phyloP scores from a whole-genome alignment of 2,329 filamentous ascomycete species.

The Atkinsonella texensis region DNA sequence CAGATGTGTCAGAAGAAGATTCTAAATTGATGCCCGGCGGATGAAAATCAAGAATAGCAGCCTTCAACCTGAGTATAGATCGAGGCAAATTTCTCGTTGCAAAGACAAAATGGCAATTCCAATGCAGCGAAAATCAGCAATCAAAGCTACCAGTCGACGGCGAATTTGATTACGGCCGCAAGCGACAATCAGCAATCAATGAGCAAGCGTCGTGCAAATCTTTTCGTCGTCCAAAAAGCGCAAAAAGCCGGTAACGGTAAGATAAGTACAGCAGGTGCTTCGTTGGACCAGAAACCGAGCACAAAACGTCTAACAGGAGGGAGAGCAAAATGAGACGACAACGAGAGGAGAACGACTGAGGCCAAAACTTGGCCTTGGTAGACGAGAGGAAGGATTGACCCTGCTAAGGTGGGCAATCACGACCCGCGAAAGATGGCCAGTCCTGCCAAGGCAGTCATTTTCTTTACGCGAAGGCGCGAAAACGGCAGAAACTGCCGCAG shows the following conservation, averaged over 20 bases:
- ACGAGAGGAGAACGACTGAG: not conserved
- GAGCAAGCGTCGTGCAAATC: not conserved
- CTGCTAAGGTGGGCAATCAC: not conserved
- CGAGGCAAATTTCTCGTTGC: not conserved
- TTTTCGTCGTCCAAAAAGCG: slow-evolving; percentile 2
- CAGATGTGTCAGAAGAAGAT: not conserved
- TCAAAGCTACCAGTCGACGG: not conserved
- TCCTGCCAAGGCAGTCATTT: not conserved
- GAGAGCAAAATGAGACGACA: not conserved
- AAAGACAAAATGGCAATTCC: not conserved
- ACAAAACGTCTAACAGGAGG: not conserved
- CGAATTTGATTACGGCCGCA: not conserved
- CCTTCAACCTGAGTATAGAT: not conserved
- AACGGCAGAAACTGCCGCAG: not conserved
- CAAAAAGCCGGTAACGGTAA: not conserved
- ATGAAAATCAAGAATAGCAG: not conserved
- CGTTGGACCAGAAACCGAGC: not conserved
- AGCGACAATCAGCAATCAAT: not conserved
- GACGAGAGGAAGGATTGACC: not conserved
- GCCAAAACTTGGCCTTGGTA: not conserved
- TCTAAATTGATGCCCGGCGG: not conserved
- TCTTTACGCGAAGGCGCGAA: not conserved
- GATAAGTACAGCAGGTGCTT: slow-evolving; percentile 1
- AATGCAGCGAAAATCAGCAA: not conserved
- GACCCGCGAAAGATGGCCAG: not conserved